Percentiles rank a stretch among this genome's conserved stretches.
Evolutionary conservation across 116 monocot species (phyloP).

Genomic region (Phalaenopsis hybrid): DNA sequence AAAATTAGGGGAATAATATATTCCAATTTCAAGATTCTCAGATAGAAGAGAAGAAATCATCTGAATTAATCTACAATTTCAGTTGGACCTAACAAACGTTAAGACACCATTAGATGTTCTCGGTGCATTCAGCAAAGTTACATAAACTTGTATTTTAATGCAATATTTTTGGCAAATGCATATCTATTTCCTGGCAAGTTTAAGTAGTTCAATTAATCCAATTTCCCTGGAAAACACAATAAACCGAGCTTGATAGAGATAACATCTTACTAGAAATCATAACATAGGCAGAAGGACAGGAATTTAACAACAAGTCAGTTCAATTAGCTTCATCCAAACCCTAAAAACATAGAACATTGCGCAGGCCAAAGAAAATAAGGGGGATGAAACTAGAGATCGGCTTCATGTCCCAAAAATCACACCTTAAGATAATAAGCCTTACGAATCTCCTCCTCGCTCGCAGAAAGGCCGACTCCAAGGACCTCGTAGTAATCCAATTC

Average conservation of each 20-base stretch:
- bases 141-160: too few species aligned
- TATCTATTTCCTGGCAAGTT: not conserved
- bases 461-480: constrained; percentile 45
- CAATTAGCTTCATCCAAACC: too few species aligned
- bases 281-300: not conserved
- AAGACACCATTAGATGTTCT: not conserved
- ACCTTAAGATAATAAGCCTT: constrained; percentile 83
- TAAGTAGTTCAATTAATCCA: not conserved
- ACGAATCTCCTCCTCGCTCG: constrained; percentile 68
- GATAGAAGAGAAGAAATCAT: too few species aligned
- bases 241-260: not conserved
- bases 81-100: not conserved
- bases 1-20: not conserved
- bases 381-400: not conserved
- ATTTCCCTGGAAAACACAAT: not conserved
- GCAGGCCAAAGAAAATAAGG: not conserved
- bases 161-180: not conserved
- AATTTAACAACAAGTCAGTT: not conserved
- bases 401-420: not conserved
- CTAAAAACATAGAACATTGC: not conserved
- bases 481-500: constrained; percentile 75
- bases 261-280: not conserved
- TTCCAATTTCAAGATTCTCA: not conserved
- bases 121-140: not conserved
- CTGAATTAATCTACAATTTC: too few species aligned